These are phyloP conservation scores for Harrya chromipes DNA, from an alignment of 768 basidiomycete species.

Conservation along the genomic window DNA sequence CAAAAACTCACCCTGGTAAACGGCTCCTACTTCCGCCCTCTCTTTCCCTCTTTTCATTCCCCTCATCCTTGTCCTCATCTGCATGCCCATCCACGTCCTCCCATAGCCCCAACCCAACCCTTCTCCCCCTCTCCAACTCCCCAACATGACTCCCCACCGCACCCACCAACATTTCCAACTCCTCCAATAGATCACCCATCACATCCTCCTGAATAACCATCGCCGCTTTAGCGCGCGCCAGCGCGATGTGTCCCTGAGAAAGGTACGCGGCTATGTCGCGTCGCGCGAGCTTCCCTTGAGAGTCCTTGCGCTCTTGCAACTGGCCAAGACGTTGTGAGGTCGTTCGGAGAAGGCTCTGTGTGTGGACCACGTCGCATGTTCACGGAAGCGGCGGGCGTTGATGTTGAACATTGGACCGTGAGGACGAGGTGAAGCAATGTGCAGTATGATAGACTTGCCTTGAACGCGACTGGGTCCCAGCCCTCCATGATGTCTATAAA, in stretches of 20 bases:
- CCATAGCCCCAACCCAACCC: slow-evolving; percentile 3
- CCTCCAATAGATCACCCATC: slow-evolving; percentile 59
- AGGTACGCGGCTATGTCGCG: slow-evolving; percentile 67
- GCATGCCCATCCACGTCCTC: not conserved
- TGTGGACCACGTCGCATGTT: not conserved
- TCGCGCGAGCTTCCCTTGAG: slow-evolving; percentile 57
- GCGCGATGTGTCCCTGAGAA: slow-evolving; percentile 53
- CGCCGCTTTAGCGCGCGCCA: slow-evolving; percentile 74
- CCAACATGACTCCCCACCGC: slow-evolving; percentile 53
- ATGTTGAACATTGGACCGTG: too few species aligned
- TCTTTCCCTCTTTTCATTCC: not conserved
- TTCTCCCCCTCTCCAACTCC: slow-evolving; percentile 43
- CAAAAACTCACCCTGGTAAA: slow-evolving; percentile 31
- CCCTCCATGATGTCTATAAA: slow-evolving; percentile 17
- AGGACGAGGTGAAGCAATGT: too few species aligned
- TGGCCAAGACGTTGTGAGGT: slow-evolving; percentile 67
- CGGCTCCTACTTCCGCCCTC: slow-evolving; percentile 12
- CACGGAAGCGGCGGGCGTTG: not conserved
- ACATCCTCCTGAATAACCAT: slow-evolving; percentile 62
- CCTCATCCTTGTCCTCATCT: not conserved
- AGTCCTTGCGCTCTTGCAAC: slow-evolving; percentile 66
- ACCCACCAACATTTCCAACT: slow-evolving; percentile 65
- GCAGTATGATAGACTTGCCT: slow-evolving; percentile 26
- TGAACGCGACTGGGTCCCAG: slow-evolving; percentile 32
- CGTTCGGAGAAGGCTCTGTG: slow-evolving; percentile 58